phyloP scores from a whole-genome alignment of 805 yeast genomes.

The Wickerhamiella hasegawae region DNA sequence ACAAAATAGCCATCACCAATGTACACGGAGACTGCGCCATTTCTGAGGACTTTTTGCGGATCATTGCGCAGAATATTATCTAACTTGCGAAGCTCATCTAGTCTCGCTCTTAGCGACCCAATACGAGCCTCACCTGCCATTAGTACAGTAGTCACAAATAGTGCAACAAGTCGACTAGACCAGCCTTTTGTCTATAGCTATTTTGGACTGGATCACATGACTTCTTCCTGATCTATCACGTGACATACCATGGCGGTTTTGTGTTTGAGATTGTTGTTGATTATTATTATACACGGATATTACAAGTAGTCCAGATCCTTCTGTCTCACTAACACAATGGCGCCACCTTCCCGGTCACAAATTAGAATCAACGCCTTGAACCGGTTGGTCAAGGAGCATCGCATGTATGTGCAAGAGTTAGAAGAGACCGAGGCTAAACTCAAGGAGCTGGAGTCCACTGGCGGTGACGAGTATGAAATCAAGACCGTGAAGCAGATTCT shows the following conservation, averaged over 20 bases:
- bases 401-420: constrained; percentile 42
- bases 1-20: constrained; percentile 21
- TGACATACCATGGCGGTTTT: too few species aligned
- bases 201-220: neutral
- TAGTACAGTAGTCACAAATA: too few species aligned
- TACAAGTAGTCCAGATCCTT: too few species aligned
- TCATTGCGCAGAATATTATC: too few species aligned
- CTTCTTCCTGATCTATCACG: too few species aligned
- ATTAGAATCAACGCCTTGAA: constrained; percentile 56
- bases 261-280: too few species aligned
- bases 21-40: constrained; percentile 9
- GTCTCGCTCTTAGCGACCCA: too few species aligned
- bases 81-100: too few species aligned
- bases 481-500: constrained; percentile 32
- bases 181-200: neutral
- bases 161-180: too few species aligned
- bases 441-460: constrained; percentile 27
- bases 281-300: too few species aligned
- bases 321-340: constrained; percentile 15
- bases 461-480: constrained; percentile 48
- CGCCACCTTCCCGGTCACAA: constrained; percentile 58
- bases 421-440: constrained; percentile 35
- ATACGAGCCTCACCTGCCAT: too few species aligned
- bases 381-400: constrained; percentile 53
- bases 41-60: neutral